These are phyloP conservation scores for Dioszegia aurantiaca DNA, from an alignment of 768 basidiomycete species.

Conservation along the genomic window DNA sequence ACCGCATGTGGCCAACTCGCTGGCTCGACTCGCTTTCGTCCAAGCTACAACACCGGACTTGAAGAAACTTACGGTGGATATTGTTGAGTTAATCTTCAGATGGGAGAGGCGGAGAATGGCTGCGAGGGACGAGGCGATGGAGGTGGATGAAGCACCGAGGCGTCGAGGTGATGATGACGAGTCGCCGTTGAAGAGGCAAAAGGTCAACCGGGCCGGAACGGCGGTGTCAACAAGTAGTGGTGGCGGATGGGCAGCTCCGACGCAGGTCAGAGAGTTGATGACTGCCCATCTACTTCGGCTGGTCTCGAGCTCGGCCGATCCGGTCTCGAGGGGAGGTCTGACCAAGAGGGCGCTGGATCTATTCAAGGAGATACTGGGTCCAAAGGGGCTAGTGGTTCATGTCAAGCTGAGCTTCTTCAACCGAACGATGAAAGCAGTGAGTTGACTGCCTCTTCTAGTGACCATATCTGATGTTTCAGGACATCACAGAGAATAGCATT, in stretches of 20 bases:
- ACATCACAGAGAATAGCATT: constrained; percentile 67
- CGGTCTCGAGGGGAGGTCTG: constrained; percentile 50
- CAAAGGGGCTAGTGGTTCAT: constrained; percentile 87
- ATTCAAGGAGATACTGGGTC: constrained; percentile 74
- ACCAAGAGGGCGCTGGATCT: constrained; percentile 54
- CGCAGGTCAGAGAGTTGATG: constrained; percentile 79
- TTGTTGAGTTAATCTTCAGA: constrained; percentile 83
- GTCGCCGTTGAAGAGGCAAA: constrained; percentile 47
- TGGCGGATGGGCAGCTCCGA: constrained; percentile 68
- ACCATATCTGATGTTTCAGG: constrained; percentile 55
- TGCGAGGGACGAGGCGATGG: constrained; percentile 54
- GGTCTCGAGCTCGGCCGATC: constrained; percentile 61
- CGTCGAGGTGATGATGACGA: constrained; percentile 19
- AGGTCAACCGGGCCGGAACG: constrained; percentile 52
- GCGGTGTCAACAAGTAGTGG: constrained; percentile 46
- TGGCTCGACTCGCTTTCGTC: constrained; percentile 82
- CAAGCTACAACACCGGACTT: constrained; percentile 68
- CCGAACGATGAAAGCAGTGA: constrained; percentile 74
- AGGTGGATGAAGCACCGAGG: constrained; percentile 54
- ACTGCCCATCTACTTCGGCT: constrained; percentile 94
- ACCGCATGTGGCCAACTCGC: constrained; percentile 84
- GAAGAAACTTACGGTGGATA: constrained; percentile 80
- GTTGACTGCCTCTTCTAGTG: constrained; percentile 31
- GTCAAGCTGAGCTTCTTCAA: constrained; percentile 89
- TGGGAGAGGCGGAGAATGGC: constrained; percentile 67